Evolutionary conservation across 164 flowering plant species (phyloP).

Genomic region (Aristolochia contorta): DNA sequence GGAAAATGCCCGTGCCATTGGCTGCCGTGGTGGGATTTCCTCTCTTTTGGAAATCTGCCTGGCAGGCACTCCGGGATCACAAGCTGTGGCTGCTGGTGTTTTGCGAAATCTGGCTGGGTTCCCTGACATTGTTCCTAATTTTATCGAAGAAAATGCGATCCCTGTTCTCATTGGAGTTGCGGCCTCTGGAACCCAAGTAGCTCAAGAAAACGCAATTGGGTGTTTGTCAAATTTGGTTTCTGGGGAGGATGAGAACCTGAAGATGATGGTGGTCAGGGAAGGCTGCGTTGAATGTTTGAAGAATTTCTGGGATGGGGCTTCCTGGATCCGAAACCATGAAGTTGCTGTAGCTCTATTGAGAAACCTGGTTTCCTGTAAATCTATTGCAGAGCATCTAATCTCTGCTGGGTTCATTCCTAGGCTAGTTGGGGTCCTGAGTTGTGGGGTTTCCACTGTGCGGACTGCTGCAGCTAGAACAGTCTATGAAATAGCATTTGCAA

Average conservation of each 20-base stretch:
- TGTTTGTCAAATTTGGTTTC: conserved; percentile 58
- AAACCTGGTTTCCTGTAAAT: conserved; percentile 36
- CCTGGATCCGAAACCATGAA: conserved; percentile 34
- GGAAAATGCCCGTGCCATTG: conserved; percentile 81
- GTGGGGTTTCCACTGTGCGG: conserved; percentile 46
- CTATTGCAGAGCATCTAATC: conserved; percentile 41
- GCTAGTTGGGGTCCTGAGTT: conserved; percentile 31
- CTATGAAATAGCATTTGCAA: conserved; percentile 37
- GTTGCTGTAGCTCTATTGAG: conserved; percentile 46
- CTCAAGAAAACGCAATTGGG: conserved; percentile 69
- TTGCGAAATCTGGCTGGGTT: conserved; percentile 60
- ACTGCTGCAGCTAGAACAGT: conserved; percentile 53
- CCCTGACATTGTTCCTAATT: conserved; percentile 45
- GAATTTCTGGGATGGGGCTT: conserved; percentile 62
- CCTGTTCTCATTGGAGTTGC: conserved; percentile 42
- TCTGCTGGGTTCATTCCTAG: conserved; percentile 45
- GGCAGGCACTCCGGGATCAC: conserved; percentile 69
- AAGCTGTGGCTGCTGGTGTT: conserved; percentile 72
- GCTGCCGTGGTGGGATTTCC: conserved; percentile 68
- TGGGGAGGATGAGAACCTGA: conserved; percentile 35
- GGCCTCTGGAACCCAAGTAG: conserved; percentile 51
- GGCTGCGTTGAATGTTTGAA: conserved; percentile 59
- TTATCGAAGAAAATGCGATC: conserved; percentile 63
- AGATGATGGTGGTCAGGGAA: conserved; percentile 49
- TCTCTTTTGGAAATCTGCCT: conserved; percentile 71